Base-by-base conservation (phyloP, 2,329 filamentous ascomycete genomes). In the Ceratocystis harringtonii region DNA sequence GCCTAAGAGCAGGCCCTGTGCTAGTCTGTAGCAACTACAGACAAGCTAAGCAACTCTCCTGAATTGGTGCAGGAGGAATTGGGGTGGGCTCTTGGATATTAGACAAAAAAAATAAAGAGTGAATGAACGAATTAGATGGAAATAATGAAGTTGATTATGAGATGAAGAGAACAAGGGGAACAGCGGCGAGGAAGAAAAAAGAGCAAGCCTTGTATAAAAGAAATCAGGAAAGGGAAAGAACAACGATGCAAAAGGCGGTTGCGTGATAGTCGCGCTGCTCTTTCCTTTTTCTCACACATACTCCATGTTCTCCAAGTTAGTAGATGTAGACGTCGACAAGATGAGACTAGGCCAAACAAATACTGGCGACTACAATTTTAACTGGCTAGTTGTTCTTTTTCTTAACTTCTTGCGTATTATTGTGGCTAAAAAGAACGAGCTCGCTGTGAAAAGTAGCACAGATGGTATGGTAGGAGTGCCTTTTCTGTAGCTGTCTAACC, bases 1-100 rank as follows among this genome's bases (percentile, higher is more conserved):
- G 41, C 41, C 60, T 45, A 22, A 22, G 58, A 41, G 17, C 32
- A 61, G 43, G 58, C 36, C 48, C 48, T 52, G 55, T 58, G 25
- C 30, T 58, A 58, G 25, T 58, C 12, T 41, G 36, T 41, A 41
- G 55, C 22, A 58, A 32, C 55, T 12, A 58, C 48, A 52, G 48
- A 52, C 19, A 28, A 41, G 48, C 48, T 52, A 58, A 58, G 55
- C 36, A 41, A 41, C 55, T 58, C 55, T 58, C 55, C 55, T 58
- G 55, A 58, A 36, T 58, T 30, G 55, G 6, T 30, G 36, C 55
- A 58, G 55, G 55, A 58, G 55, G 55, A 58, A 36, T 28, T 28
- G 55, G 25, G 52, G 22, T 12, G 17, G 15, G 17, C 15, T 19
- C 22, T 17, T 58, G 1, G 28, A 58, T 58, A 58, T 58, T 25